A percentile compares a stretch with the other conserved stretches of the same genome.
Conservation (phyloP, 257 asterid genomes). For the Mitragyna speciosa region DNA sequence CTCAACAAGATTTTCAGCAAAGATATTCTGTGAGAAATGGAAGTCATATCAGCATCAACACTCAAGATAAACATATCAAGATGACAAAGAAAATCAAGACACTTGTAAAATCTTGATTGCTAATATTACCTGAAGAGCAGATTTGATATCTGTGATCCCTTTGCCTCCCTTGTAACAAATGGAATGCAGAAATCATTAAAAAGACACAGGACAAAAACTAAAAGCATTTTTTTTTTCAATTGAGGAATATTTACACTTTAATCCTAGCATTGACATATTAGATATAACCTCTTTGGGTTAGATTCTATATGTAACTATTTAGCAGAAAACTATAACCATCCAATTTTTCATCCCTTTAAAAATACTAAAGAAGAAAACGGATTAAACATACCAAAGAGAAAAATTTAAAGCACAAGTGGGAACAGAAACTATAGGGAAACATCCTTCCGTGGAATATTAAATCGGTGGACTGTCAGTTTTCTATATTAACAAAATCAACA, state of each 20-base stretch:
- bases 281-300: background rate
- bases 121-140: slow-evolving; percentile 67
- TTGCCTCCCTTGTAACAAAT: slow-evolving; percentile 70
- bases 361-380: background rate
- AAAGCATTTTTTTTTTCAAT: background rate
- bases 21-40: slow-evolving; percentile 57
- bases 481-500: background rate
- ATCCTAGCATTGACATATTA: background rate
- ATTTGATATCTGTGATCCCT: slow-evolving; percentile 83
- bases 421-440: background rate
- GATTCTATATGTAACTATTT: background rate
- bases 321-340: background rate
- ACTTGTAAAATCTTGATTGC: background rate
- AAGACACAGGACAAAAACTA: background rate
- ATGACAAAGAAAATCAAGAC: slow-evolving; percentile 13
- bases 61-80: background rate
- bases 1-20: slow-evolving; percentile 83
- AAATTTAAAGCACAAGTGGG: background rate
- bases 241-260: too few species aligned
- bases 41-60: background rate
- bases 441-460: background rate
- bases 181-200: slow-evolving; percentile 27
- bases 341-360: background rate
- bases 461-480: background rate
- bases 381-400: background rate